A percentile compares a stretch with the other conserved stretches of the same genome.
These are phyloP conservation scores for Pyrus communis DNA, from an alignment of 306 rosid species.

Conservation along the genomic window DNA sequence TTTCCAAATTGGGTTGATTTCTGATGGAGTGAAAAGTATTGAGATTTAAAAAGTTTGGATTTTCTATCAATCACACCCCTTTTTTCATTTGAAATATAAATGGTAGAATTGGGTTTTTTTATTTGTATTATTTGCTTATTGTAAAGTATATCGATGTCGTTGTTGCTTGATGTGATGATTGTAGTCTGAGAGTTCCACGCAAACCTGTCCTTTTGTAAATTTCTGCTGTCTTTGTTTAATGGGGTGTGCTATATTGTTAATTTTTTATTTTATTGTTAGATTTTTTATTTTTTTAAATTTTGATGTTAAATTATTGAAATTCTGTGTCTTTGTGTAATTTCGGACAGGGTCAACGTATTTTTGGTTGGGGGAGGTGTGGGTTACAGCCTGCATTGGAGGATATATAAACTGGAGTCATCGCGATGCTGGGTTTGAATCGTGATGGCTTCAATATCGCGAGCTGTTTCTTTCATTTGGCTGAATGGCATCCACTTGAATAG, in stretches of 20 bases:
- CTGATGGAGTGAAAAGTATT: background rate
- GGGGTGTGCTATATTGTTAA: conserved; percentile 6
- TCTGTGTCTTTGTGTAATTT: conserved; percentile 11
- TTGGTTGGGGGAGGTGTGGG: conserved; percentile 41
- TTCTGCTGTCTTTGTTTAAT: background rate
- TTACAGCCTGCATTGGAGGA: conserved; percentile 44
- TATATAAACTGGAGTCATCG: conserved; percentile 55
- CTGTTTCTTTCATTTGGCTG: conserved; percentile 68
- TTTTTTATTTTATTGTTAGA: background rate
- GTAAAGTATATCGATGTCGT: conserved; percentile 9
- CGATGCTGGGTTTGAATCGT: conserved; percentile 64
- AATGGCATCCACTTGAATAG: conserved; percentile 91
- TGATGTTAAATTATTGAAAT: background rate
- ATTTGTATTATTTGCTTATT: background rate
- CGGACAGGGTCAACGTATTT: conserved; percentile 67
- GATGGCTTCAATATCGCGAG: conserved; percentile 37
- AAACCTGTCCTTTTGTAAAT: conserved; percentile 9
- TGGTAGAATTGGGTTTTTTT: background rate
- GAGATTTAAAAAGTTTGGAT: conserved; percentile 2
- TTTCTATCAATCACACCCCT: background rate
- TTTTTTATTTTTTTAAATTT: background rate
- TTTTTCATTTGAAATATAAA: background rate
- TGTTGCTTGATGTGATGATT: conserved; percentile 18
- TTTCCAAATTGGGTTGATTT: background rate
- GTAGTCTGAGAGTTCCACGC: conserved; percentile 26